Conservation (phyloP, 2,329 filamentous ascomycete species). For the Cladobotryum mycophilum region DNA sequence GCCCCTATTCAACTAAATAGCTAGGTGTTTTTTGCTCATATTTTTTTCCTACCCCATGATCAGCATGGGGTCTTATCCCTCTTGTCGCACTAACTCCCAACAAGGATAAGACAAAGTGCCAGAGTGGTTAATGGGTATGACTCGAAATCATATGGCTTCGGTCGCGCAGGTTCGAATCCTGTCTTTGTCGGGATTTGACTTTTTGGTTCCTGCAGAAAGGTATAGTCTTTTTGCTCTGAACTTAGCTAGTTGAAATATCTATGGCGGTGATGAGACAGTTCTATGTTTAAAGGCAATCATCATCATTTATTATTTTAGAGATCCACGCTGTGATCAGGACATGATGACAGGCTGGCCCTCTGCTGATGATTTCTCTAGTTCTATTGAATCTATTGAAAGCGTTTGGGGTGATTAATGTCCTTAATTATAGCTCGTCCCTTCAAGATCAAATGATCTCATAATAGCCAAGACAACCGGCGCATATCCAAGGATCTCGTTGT, state of each 20-base stretch:
- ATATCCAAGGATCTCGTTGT: constrained; percentile 63
- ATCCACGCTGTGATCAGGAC: too few relatives aligned
- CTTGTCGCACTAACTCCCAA: too few relatives aligned
- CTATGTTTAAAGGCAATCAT: background rate
- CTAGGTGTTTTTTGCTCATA: background rate
- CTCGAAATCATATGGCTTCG: constrained; percentile 9
- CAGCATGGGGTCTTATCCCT: background rate
- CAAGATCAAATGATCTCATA: constrained; percentile 54
- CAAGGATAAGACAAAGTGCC: background rate
- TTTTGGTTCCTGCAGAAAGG: too few relatives aligned
- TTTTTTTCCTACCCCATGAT: background rate
- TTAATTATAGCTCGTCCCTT: constrained; percentile 24
- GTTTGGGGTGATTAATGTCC: too few relatives aligned
- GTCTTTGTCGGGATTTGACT: constrained; percentile 5
- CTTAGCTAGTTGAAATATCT: too few relatives aligned
- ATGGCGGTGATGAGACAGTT: too few relatives aligned
- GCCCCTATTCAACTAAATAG: background rate
- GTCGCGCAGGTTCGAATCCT: constrained; percentile 9
- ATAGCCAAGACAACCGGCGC: constrained; percentile 58
- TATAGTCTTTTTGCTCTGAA: too few relatives aligned
- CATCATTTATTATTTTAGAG: too few relatives aligned
- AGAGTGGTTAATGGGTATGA: constrained; percentile 10
- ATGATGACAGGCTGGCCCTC: too few relatives aligned
- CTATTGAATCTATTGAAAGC: too few relatives aligned
- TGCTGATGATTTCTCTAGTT: too few relatives aligned